Evolutionary conservation across 78 protist species (phyloP).

Genomic region (Guillardia theta): DNA sequence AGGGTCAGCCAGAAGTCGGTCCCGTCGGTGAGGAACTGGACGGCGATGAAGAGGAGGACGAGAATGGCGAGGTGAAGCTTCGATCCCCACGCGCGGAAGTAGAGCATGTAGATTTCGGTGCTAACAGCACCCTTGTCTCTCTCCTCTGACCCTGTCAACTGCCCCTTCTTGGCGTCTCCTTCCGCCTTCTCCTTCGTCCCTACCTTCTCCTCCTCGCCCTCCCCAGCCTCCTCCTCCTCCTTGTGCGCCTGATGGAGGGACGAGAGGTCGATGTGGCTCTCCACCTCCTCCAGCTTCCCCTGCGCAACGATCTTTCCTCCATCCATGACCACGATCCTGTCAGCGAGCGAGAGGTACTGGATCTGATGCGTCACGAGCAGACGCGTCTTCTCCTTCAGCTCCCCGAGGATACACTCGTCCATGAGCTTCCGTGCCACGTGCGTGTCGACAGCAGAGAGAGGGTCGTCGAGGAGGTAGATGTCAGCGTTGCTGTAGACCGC

Average conservation of each 20-base stretch:
- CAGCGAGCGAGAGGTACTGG: conserved; percentile 56
- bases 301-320: neutral
- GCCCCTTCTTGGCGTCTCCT: neutral
- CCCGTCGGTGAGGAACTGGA: neutral
- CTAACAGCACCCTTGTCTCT: conserved; percentile 7
- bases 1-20: conserved; percentile 18
- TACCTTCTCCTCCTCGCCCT: neutral
- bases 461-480: conserved; percentile 78
- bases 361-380: conserved; percentile 53
- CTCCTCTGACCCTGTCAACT: neutral
- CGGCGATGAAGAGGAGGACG: neutral
- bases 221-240: neutral
- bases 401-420: conserved; percentile 53
- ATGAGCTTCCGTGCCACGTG: conserved; percentile 55
- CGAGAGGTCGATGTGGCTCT: neutral
- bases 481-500: conserved; percentile 76
- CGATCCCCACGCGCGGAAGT: neutral
- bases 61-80: neutral
- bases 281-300: neutral
- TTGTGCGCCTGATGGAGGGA: neutral
- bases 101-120: neutral
- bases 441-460: conserved; percentile 51
- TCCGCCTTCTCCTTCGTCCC: neutral
- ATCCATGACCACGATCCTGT: conserved; percentile 27
- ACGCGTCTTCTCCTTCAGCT: neutral